Base-by-base conservation (phyloP, 2,329 filamentous ascomycete genomes). In the Magnaporthales sp. region DNA sequence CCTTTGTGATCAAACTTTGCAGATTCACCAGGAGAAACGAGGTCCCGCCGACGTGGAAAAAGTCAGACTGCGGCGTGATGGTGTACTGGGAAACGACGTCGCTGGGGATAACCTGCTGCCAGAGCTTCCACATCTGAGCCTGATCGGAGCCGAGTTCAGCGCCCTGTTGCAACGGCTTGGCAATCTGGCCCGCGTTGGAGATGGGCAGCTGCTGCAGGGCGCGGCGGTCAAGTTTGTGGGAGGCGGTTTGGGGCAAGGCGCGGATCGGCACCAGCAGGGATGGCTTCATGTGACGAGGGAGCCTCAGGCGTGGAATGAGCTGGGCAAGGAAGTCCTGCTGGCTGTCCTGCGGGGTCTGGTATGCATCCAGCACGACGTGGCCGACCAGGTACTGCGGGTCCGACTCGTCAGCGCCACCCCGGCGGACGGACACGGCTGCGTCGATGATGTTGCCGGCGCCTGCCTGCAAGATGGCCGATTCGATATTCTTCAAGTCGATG, bases 11-110 rank as follows among this genome's bases (percentile, higher is more conserved):
- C 56, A 61, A 19, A 6, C 32, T 46, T 19, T 79, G 77, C 0
- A 85, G 75, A 2, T 73, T 69, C 13, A 82, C 70, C 0, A 81
- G 68, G 0, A 79, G 71, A 26, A 70, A n/a, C 6, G 69, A 70
- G 32, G 67, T 70, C 51, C 69, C 69, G 13, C 69, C 69, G 30
- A 68, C 67, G 13, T 62, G 58, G 66, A 70, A 70, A 71, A 83
- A 81, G 71, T 80, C 74, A 0, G 78, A 72, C 1, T 68, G 56
- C 0, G 64, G 27, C 56, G 56, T 61, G 22, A 61, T 26, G 1
- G 27, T 1, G 1, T 61, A 29, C 24, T 61, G 10, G 0, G 66
- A 46, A 8, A 73, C 71, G 4, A 63, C 32, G 26, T 66, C n/a
- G 27, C 61, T 19, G 0, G 51, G 64, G 30, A 64, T 29, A 15